Conservation (phyloP, 2,329 filamentous ascomycete species). For the Berkeleyomyces rouxiae region DNA sequence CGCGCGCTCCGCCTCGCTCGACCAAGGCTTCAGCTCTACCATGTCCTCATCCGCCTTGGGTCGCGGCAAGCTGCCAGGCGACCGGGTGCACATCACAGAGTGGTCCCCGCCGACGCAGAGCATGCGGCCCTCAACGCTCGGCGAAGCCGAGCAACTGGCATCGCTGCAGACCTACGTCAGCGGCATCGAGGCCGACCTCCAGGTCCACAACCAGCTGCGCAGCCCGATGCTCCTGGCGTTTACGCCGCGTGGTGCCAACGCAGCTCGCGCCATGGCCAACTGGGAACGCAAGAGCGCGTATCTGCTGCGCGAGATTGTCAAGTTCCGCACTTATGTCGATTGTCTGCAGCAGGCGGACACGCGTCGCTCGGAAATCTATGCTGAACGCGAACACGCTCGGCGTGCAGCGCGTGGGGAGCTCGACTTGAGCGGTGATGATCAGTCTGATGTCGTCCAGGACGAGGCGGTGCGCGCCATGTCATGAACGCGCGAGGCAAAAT, state of each 20-base stretch:
- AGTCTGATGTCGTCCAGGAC: slow-evolving; percentile 2
- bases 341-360: slow-evolving; percentile 54
- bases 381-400: slow-evolving; percentile 31
- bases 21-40: slow-evolving; percentile 35
- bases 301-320: slow-evolving; percentile 82
- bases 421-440: slow-evolving; percentile 10
- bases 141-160: slow-evolving; percentile 66
- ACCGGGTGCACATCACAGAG: slow-evolving; percentile 67
- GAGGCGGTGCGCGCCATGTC: not conserved
- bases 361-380: slow-evolving; percentile 55
- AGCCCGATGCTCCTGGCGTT: slow-evolving; percentile 80
- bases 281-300: slow-evolving; percentile 96
- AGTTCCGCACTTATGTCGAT: slow-evolving; percentile 91
- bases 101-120: slow-evolving; percentile 84
- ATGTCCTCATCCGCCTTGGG: slow-evolving; percentile 28
- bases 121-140: slow-evolving; percentile 64
- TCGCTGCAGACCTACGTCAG: slow-evolving; percentile 64
- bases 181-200: slow-evolving; percentile 70
- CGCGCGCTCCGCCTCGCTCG: slow-evolving; percentile 41
- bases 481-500: not conserved
- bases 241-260: slow-evolving; percentile 67
- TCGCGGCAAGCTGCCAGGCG: slow-evolving; percentile 56
- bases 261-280: slow-evolving; percentile 74
- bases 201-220: slow-evolving; percentile 75
- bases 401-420: slow-evolving; percentile 14